Conservation (phyloP, 306 rosid species). For the Acacia acuminata region DNA sequence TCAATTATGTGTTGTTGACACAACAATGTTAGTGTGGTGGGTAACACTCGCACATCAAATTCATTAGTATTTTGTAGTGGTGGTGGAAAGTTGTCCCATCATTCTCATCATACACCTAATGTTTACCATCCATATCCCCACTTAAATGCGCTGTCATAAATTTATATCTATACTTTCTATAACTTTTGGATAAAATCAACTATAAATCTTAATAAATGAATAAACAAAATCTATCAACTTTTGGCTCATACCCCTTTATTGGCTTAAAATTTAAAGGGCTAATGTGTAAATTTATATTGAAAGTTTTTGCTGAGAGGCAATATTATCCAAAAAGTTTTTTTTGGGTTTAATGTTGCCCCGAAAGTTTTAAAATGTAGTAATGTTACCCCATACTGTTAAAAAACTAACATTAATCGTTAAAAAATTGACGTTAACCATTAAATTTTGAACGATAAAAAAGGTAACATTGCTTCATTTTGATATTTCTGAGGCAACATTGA, state of each 20-base stretch:
- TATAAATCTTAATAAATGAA: not conserved
- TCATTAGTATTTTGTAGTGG: conserved; percentile 1
- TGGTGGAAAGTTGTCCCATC: conserved; percentile 7
- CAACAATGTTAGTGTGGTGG: conserved; percentile 12
- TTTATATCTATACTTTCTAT: not conserved
- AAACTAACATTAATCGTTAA: no score
- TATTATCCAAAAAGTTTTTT: no score
- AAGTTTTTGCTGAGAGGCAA: no score
- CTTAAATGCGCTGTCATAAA: not conserved
- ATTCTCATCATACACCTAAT: not conserved
- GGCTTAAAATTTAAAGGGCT: not conserved
- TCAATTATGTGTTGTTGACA: conserved; percentile 8
- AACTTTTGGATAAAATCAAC: not conserved
- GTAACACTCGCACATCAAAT: conserved; percentile 29
- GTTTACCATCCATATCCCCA: not conserved
- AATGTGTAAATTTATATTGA: no score
- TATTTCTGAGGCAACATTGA: no score
- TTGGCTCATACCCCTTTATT: not conserved
- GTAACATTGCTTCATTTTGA: no score
- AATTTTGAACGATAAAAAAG: no score
- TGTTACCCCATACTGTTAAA: no score
- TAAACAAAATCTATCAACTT: not conserved
- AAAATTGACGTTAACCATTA: no score
- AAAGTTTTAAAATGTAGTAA: no score
- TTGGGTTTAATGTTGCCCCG: no score